These are phyloP conservation scores for Penicillium fimorum DNA, from an alignment of 495 filamentous ascomycete genomes.

Conservation along the genomic window DNA sequence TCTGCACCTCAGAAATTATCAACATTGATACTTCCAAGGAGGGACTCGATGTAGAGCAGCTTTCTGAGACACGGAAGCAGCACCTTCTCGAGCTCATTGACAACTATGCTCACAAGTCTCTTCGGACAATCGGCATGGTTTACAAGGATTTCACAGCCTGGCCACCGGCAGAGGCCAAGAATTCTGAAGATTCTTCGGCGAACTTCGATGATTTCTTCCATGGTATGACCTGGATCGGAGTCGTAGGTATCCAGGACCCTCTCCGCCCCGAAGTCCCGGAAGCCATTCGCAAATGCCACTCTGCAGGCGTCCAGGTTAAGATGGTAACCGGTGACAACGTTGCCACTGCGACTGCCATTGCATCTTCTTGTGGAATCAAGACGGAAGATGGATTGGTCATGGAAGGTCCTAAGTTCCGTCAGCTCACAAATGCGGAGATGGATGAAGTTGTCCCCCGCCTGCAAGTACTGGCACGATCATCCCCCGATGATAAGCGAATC, in stretches of 20 bases:
- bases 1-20: slow-evolving; percentile 43
- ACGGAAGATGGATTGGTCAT: slow-evolving; percentile 70
- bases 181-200: slow-evolving; percentile 49
- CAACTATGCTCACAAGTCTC: slow-evolving; percentile 56
- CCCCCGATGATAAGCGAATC: slow-evolving; percentile 84
- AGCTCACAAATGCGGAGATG: slow-evolving; percentile 68
- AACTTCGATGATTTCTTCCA: slow-evolving; percentile 57
- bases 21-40: slow-evolving; percentile 27
- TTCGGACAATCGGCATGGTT: slow-evolving; percentile 62
- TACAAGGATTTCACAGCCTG: slow-evolving; percentile 63
- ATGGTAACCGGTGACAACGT: slow-evolving; percentile 91
- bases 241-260: slow-evolving; percentile 68
- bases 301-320: slow-evolving; percentile 77
- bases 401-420: slow-evolving; percentile 82
- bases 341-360: slow-evolving; percentile 78
- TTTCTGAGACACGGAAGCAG: slow-evolving; percentile 32
- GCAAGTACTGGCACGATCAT: slow-evolving; percentile 82
- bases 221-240: slow-evolving; percentile 59
- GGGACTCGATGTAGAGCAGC: slow-evolving; percentile 34
- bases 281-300: slow-evolving; percentile 71
- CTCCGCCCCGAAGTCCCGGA: slow-evolving; percentile 70
- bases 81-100: slow-evolving; percentile 46
- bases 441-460: slow-evolving; percentile 70
- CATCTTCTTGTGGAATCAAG: slow-evolving; percentile 79
- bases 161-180: slow-evolving; percentile 51